Evolutionary conservation across 345 rosid genomes (phyloP).

Genomic region (Pugionium cornutum): DNA sequence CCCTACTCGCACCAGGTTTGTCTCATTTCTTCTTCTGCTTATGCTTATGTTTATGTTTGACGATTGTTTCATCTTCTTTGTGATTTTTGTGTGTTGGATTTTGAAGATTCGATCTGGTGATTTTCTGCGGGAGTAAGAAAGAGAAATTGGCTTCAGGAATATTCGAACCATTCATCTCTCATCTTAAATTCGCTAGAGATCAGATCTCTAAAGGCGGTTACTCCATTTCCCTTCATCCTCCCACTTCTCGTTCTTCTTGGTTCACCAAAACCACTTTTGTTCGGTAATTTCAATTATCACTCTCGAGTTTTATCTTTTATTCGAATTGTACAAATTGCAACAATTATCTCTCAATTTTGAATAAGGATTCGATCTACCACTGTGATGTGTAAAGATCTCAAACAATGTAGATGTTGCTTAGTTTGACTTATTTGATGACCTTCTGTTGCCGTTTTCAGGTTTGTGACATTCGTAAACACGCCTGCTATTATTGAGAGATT

Average conservation of each 20-base stretch:
- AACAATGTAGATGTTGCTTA: constrained; percentile 9
- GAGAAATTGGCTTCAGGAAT: constrained; percentile 91
- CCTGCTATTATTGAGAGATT: constrained; percentile 93
- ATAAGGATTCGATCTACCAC: neutral
- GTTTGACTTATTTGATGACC: neutral
- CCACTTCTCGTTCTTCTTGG: constrained; percentile 55
- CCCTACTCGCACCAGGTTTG: constrained; percentile 86
- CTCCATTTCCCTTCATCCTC: constrained; percentile 74
- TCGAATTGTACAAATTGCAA: neutral
- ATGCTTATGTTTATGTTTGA: neutral
- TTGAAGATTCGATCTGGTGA: constrained; percentile 74
- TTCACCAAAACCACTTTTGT: constrained; percentile 85
- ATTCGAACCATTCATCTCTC: constrained; percentile 74
- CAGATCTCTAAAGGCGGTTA: constrained; percentile 85
- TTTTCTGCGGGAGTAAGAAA: constrained; percentile 57
- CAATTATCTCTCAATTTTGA: neutral
- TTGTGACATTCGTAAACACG: constrained; percentile 80
- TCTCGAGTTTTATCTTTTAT: neutral
- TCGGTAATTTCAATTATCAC: constrained; percentile 47
- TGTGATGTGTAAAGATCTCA: constrained; percentile 4
- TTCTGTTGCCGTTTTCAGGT: constrained; percentile 44
- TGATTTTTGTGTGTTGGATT: neutral
- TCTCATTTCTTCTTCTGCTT: neutral
- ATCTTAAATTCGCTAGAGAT: constrained; percentile 73
- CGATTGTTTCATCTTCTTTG: neutral